A percentile compares a stretch with the other conserved stretches of the same genome.
These are phyloP conservation scores for Sporothrix phasma DNA, from an alignment of 2,329 filamentous ascomycete genomes.

Conservation along the genomic window DNA sequence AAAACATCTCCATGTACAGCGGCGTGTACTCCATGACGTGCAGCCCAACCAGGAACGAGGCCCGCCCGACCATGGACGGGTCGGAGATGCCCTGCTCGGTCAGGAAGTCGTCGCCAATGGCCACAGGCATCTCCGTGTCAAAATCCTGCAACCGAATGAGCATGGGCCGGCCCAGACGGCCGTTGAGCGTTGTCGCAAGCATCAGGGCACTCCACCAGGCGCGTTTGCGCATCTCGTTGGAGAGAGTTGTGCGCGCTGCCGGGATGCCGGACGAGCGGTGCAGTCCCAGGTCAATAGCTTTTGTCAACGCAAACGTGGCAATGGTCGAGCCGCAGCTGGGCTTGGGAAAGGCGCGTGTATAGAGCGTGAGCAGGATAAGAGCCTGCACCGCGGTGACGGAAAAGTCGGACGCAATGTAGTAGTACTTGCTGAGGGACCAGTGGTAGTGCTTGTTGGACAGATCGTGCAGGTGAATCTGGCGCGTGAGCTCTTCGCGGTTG, in stretches of 20 bases:
- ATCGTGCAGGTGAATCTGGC: conserved; percentile 47
- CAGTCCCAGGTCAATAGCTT: conserved; percentile 65
- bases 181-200: conserved; percentile 58
- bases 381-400: conserved; percentile 62
- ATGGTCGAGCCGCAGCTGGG: conserved; percentile 65
- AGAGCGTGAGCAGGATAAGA: conserved; percentile 58
- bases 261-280: conserved; percentile 56
- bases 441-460: conserved; percentile 71
- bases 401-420: conserved; percentile 50
- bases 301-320: conserved; percentile 51
- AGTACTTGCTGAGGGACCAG: conserved; percentile 60
- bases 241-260: conserved; percentile 42
- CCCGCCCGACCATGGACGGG: conserved; percentile 35
- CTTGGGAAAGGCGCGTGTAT: conserved; percentile 69
- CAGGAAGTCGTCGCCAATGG: conserved; percentile 60
- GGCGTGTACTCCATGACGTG: conserved; percentile 55
- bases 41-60: conserved; percentile 54
- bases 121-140: conserved; percentile 65
- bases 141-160: conserved; percentile 64
- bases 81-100: conserved; percentile 52
- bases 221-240: conserved; percentile 67
- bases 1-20: conserved; percentile 63
- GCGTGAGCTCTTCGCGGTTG: conserved; percentile 48
- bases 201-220: conserved; percentile 65
- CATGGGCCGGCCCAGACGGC: conserved; percentile 69